Conservation (phyloP, 176 grass and related monocot species). For the Cenchrus fungigraminus region DNA sequence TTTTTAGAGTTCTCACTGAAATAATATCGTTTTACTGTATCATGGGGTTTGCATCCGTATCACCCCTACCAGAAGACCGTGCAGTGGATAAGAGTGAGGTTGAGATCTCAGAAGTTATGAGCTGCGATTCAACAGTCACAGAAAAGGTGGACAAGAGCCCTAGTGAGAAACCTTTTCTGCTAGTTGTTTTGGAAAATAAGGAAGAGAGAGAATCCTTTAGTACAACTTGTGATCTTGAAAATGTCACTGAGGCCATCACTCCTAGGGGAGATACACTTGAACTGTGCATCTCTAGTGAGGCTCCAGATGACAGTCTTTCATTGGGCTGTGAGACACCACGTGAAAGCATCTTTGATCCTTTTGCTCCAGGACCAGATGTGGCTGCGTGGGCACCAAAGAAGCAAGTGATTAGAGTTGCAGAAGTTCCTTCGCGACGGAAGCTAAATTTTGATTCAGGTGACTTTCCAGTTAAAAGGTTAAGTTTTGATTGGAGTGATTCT, state of each 20-base stretch:
- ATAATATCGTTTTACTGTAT: neutral
- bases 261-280: constrained; percentile 36
- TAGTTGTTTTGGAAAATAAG: constrained; percentile 39
- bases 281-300: constrained; percentile 12
- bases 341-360: constrained; percentile 76
- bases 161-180: neutral
- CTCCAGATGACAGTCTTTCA: constrained; percentile 25
- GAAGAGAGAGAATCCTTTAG: constrained; percentile 5
- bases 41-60: constrained; percentile 28
- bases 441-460: constrained; percentile 54
- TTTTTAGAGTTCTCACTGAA: neutral
- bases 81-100: neutral
- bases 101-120: constrained; percentile 17
- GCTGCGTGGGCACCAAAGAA: constrained; percentile 58
- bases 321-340: constrained; percentile 53
- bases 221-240: constrained; percentile 22
- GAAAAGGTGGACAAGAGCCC: constrained; percentile 33
- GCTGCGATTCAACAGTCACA: constrained; percentile 16
- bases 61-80: neutral
- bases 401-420: constrained; percentile 40
- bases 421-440: constrained; percentile 47
- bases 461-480: constrained; percentile 41
- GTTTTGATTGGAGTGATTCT: constrained; percentile 40
- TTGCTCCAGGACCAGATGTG: constrained; percentile 63
- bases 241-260: constrained; percentile 26